These are phyloP conservation scores for Tremellales sp. DNA, from an alignment of 1,284 basidiomycete genomes.

Conservation along the genomic window DNA sequence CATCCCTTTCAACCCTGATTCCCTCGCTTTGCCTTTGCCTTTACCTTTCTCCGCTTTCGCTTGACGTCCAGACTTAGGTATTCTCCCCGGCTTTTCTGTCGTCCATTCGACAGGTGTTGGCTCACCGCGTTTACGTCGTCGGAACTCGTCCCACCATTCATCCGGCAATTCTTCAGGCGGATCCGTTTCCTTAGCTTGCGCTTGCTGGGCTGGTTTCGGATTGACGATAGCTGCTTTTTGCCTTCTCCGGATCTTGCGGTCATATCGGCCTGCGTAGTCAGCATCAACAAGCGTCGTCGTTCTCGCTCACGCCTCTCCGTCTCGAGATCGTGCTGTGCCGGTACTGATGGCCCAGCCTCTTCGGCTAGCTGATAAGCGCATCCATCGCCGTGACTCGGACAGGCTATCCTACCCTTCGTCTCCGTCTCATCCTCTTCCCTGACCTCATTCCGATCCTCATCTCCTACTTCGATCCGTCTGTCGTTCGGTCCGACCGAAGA, in stretches of 20 bases:
- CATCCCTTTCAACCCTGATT: not conserved
- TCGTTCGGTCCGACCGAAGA: not conserved
- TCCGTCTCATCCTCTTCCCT: not conserved
- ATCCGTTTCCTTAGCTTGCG: too few relatives aligned
- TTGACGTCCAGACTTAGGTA: too few relatives aligned
- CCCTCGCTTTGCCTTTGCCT: not conserved
- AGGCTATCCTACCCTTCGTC: not conserved
- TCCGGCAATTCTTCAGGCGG: not conserved
- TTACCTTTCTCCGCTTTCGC: not conserved
- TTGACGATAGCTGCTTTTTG: conserved; percentile 15
- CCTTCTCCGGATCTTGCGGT: conserved; percentile 14
- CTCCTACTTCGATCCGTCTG: too few relatives aligned
- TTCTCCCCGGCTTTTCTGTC: too few relatives aligned
- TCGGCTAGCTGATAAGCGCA: not conserved
- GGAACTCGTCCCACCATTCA: not conserved
- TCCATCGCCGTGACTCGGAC: not conserved
- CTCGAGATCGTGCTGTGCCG: not conserved
- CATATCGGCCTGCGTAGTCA: conserved; percentile 9
- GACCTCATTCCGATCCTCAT: not conserved
- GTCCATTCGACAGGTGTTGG: not conserved
- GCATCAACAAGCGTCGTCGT: too few relatives aligned
- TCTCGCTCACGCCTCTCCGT: too few relatives aligned
- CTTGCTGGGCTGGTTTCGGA: conserved; percentile 11
- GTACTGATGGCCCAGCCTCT: not conserved
- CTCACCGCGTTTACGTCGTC: not conserved